Conservation (phyloP, 495 filamentous ascomycete genomes). For the Pyronema omphalodes region DNA sequence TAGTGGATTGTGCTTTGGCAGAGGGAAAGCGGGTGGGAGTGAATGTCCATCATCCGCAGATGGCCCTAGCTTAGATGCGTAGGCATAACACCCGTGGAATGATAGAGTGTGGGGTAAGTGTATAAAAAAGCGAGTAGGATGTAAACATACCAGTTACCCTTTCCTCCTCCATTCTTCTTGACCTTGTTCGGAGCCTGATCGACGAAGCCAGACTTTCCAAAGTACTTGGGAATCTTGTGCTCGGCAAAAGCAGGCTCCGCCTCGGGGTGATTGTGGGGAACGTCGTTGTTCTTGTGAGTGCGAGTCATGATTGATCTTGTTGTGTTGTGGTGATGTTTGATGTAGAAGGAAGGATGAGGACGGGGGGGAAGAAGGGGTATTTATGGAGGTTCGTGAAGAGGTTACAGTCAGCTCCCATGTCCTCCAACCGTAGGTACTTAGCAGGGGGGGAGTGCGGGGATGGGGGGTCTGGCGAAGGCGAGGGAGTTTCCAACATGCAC, state of each 20-base stretch:
- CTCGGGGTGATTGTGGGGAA: conserved; percentile 53
- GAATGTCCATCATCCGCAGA: too few relatives aligned
- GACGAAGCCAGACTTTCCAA: conserved; percentile 67
- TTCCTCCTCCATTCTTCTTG: conserved; percentile 90
- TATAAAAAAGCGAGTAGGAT: conserved; percentile 2
- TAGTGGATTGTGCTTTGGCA: not conserved
- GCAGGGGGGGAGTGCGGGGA: too few relatives aligned
- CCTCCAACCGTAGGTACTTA: too few relatives aligned
- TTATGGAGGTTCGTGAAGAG: not conserved
- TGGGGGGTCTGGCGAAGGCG: too few relatives aligned
- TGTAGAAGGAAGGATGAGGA: not conserved
- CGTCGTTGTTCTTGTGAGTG: conserved; percentile 79
- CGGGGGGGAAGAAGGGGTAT: not conserved
- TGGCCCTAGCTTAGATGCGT: not conserved
- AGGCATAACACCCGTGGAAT: not conserved
- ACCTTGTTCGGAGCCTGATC: conserved; percentile 76
- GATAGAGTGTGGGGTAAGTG: not conserved
- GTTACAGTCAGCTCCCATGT: too few relatives aligned
- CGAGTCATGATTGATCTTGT: conserved; percentile 54
- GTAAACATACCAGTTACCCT: conserved; percentile 69
- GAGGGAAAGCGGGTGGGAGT: not conserved
- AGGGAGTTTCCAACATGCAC: not conserved
- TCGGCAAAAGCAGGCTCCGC: conserved; percentile 42
- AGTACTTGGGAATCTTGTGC: conserved; percentile 72
- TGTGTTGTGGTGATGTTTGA: not conserved